phyloP scores from a whole-genome alignment of 805 yeast species.

The Ogataea salicorniae region DNA sequence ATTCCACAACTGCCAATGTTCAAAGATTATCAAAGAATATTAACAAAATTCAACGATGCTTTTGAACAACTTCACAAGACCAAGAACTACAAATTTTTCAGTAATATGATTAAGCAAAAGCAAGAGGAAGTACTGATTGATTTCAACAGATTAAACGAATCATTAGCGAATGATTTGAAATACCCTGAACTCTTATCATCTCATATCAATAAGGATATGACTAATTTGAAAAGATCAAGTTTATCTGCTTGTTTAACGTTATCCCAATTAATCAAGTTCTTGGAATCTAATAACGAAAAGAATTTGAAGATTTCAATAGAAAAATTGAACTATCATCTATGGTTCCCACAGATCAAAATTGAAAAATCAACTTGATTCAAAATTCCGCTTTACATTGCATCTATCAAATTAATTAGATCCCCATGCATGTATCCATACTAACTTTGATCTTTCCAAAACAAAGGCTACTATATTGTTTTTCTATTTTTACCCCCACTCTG shows the following conservation, averaged over 20 bases:
- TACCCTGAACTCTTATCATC: constrained; percentile 7
- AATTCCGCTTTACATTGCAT: background rate
- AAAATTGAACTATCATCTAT: constrained; percentile 37
- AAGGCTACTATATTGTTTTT: background rate
- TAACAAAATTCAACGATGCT: constrained; percentile 11
- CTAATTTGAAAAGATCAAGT: constrained; percentile 23
- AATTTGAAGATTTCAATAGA: constrained; percentile 22
- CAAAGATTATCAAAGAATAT: constrained; percentile 28
- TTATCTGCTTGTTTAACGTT: constrained; percentile 24
- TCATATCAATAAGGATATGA: constrained; percentile 8
- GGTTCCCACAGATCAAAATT: constrained; percentile 38
- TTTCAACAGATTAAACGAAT: constrained; percentile 6
- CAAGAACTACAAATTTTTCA: constrained; percentile 11
- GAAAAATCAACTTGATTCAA: background rate
- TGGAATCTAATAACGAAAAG: constrained; percentile 5
- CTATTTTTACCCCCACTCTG: background rate
- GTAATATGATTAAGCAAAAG: constrained; percentile 10
- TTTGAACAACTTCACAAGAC: constrained; percentile 10
- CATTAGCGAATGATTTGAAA: constrained; percentile 3
- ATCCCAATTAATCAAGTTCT: constrained; percentile 11
- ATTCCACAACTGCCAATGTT: constrained; percentile 62
- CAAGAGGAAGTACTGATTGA: constrained; percentile 12
- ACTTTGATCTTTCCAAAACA: too few species aligned
- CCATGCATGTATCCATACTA: background rate
- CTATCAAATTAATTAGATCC: background rate